Evolutionary conservation across 2,329 filamentous ascomycete species (phyloP).

Genomic region (Thielaviopsis punctulata): DNA sequence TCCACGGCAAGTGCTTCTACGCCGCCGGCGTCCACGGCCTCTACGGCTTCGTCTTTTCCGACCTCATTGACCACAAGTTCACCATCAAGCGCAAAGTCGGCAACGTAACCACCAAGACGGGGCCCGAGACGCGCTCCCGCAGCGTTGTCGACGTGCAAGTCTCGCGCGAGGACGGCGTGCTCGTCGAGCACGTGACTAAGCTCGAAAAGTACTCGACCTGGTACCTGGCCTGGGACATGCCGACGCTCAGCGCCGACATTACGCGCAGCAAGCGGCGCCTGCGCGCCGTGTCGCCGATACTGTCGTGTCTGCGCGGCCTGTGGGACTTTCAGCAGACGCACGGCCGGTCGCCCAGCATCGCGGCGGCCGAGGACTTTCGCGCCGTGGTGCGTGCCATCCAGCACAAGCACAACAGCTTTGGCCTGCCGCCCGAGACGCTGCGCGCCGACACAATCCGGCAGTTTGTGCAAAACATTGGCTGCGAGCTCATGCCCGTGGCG

Average conservation of each 20-base stretch:
- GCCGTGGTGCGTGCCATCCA: conserved; percentile 63
- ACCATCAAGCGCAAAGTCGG: conserved; percentile 71
- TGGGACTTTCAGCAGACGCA: conserved; percentile 61
- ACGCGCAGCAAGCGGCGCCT: conserved; percentile 47
- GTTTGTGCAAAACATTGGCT: conserved; percentile 74
- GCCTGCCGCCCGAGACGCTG: conserved; percentile 49
- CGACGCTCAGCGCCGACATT: conserved; percentile 48
- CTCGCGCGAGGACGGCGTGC: conserved; percentile 48
- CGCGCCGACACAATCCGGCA: conserved; percentile 56
- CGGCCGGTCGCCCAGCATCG: conserved; percentile 27
- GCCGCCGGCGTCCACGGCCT: conserved; percentile 73
- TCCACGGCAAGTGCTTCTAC: conserved; percentile 62
- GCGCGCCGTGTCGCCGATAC: conserved; percentile 61
- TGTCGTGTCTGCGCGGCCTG: conserved; percentile 73
- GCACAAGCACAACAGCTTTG: conserved; percentile 59
- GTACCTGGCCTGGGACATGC: conserved; percentile 57
- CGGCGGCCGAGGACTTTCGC: conserved; percentile 25
- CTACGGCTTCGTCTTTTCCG: conserved; percentile 89
- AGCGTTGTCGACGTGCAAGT: conserved; percentile 55
- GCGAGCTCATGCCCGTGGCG: conserved; percentile 71
- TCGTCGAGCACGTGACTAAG: conserved; percentile 76
- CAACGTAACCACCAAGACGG: conserved; percentile 46
- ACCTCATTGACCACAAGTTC: conserved; percentile 80
- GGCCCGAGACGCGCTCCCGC: conserved; percentile 60
- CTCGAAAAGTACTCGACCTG: conserved; percentile 80